Base-by-base conservation (phyloP, 2,329 filamentous ascomycete species). In the Lasiodiplodia sp. region DNA sequence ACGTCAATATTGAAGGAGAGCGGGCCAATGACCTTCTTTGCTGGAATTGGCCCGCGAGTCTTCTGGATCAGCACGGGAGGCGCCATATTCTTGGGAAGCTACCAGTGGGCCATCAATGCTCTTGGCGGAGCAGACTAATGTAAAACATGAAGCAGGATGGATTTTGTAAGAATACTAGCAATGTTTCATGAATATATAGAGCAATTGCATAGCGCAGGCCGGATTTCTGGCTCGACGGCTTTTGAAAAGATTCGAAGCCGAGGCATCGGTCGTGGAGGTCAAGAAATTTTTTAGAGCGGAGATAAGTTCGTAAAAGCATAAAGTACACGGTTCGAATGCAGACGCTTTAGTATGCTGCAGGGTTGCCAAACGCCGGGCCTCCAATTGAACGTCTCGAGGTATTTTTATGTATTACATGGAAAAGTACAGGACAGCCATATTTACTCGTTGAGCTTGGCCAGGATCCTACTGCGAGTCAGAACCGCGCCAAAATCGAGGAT, bases 371-470 rank as follows among this genome's bases (percentile, higher is more conserved):
- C 67, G 67, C 67, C 67, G 58, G 44, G 66, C 66, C 56, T 63
- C 57, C 66, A 68, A 63, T 55, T 38, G 52, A 38, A 62, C 56
- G 67, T 68, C 53, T 68, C 67, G 57, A 63, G 58, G 57, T 64
- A 40, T 40, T 64, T 63, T 52, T 49, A 47, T 68, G 44, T 64
- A 68, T 64, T 55, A 64, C 67, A 68, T 68, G 67, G 34, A 67
- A 68, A 60, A 64, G 37, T 68, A 68, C 62, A 64, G 40, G n/a
- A 47, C 14, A 67, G 53, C 56, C 31, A 10, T 37, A 86, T 66
- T 86, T 92, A 97, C 88, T 98, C 95, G 85, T 93, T 97, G 88
- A 99, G 97, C 91, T 98, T 99, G 82, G 96, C 96, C 71, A 99
- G 89, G 75, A 99, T 93, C 82, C 95, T 97, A 76, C 31, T 49